Base-by-base conservation (phyloP, 768 basidiomycete genomes). In the Melanogaster broomeanus region DNA sequence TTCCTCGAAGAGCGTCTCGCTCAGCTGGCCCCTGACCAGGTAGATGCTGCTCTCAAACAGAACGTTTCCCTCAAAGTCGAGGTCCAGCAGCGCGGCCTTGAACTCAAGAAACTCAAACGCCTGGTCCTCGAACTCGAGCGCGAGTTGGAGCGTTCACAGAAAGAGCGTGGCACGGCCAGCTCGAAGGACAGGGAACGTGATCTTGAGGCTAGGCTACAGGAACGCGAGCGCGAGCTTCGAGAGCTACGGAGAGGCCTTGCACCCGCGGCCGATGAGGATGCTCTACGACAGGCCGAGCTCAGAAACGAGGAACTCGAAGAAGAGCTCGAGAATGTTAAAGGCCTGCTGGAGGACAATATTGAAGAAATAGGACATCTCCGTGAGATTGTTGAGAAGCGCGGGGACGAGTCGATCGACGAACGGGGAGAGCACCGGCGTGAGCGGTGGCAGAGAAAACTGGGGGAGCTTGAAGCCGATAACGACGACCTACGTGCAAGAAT, bases 21-120 rank as follows among this genome's bases (percentile, higher is more conserved):
- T 2, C 85, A 91, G 61, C 83, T 94, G 42, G 89, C 90, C 0
- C 93, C 93, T 0, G 93, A 96, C 66, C 89, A 97, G 63, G 89
- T 95, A 66, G 90, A 97, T 62, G 88, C 89, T 5, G 90, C 88
- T 4, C 80, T 93, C 51, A 92, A 94, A 60, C 92, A 96, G 70
- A 96, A 96, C 61, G 90, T 93, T 63, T 87, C 86, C n/a, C 85
- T 96, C 63, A 96, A 96, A 72, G 87, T 94, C 59, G 91, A 94
- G 66, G 90, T 93, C 2, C 89, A 93, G 59, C 86, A 92, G 62
- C 84, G 90, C 2, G 87, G 90, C 12, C 84, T 90, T 74, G 94
- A 96, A 71, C 81, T 93, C 63, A 96, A 96, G 78, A 91, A 90
- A 67, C 77, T 92, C 53, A 92, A 92, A 70, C 95, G 96, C 64